Percentiles rank a stretch among this genome's conserved stretches.
These are phyloP conservation scores for Alloteropsis angusta DNA, from an alignment of 202 grass and related monocot species.

Conservation along the genomic window DNA sequence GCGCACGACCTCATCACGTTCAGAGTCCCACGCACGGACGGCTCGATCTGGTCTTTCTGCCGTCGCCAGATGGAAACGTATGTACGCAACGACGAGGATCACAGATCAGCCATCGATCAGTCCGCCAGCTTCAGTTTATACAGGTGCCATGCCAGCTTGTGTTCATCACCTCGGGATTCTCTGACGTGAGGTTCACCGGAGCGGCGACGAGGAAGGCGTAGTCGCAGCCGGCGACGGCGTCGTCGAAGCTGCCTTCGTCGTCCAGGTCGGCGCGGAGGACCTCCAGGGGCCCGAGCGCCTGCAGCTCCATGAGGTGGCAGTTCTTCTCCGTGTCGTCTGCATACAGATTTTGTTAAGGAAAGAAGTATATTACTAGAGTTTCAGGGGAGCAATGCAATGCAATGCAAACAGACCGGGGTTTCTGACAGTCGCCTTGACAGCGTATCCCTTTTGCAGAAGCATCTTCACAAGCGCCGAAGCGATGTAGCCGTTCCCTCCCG, in stretches of 20 bases:
- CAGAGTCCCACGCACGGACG: constrained; percentile 35
- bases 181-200: constrained; percentile 35
- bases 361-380: too few species aligned
- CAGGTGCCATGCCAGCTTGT: too few species aligned
- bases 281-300: constrained; percentile 29
- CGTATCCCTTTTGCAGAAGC: constrained; percentile 61
- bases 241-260: constrained; percentile 58
- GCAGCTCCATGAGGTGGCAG: constrained; percentile 32
- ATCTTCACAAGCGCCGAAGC: constrained; percentile 55
- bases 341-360: background rate
- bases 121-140: too few species aligned
- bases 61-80: background rate
- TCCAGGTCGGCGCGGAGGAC: constrained; percentile 40
- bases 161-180: constrained; percentile 35
- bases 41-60: constrained; percentile 52
- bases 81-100: background rate
- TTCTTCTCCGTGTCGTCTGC: constrained; percentile 34
- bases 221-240: constrained; percentile 39
- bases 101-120: too few species aligned
- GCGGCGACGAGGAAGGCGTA: constrained; percentile 62
- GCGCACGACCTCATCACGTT: constrained; percentile 70
- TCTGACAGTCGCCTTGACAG: constrained; percentile 58
- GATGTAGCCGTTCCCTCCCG: constrained; percentile 62
- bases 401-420: constrained; percentile 50
- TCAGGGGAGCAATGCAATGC: background rate